Conservation (phyloP, 1,139 yeast genomes). For the Saccharomycopsis hybrid region DNA sequence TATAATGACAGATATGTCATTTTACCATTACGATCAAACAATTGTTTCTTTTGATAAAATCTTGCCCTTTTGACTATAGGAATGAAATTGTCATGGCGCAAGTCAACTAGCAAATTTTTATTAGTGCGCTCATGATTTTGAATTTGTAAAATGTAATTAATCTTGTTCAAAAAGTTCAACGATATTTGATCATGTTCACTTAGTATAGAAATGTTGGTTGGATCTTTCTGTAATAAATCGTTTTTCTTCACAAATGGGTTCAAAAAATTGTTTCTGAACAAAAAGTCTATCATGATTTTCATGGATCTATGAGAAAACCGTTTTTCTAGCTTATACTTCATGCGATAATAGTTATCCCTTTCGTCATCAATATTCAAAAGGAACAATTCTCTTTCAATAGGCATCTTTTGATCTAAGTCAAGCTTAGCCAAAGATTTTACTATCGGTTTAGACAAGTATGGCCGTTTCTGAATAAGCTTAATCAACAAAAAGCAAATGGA, state of each 20-base stretch:
- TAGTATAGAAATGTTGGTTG: neutral
- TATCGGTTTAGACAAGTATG: conserved; percentile 41
- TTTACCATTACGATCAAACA: neutral
- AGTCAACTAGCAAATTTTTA: conserved; percentile 14
- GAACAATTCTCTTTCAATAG: conserved; percentile 27
- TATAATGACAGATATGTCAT: neutral
- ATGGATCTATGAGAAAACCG: conserved; percentile 42
- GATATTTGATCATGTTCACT: conserved; percentile 11
- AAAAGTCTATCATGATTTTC: conserved; percentile 41
- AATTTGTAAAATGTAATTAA: conserved; percentile 12
- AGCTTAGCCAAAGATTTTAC: conserved; percentile 36
- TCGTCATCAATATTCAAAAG: conserved; percentile 21
- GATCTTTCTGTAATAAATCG: neutral
- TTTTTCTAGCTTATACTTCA: conserved; percentile 37
- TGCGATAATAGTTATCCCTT: conserved; percentile 10
- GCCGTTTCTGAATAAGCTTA: conserved; percentile 49
- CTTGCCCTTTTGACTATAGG: neutral
- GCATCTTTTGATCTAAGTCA: conserved; percentile 33
- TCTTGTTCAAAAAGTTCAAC: conserved; percentile 11
- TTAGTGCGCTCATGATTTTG: conserved; percentile 14
- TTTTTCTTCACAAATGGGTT: conserved; percentile 15
- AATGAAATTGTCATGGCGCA: conserved; percentile 6
- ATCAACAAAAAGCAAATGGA: conserved; percentile 50
- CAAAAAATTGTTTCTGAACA: conserved; percentile 13
- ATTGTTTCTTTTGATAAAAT: neutral